These are phyloP conservation scores for Baudoinia panamericana DNA, from an alignment of 495 filamentous ascomycete species.

Conservation along the genomic window DNA sequence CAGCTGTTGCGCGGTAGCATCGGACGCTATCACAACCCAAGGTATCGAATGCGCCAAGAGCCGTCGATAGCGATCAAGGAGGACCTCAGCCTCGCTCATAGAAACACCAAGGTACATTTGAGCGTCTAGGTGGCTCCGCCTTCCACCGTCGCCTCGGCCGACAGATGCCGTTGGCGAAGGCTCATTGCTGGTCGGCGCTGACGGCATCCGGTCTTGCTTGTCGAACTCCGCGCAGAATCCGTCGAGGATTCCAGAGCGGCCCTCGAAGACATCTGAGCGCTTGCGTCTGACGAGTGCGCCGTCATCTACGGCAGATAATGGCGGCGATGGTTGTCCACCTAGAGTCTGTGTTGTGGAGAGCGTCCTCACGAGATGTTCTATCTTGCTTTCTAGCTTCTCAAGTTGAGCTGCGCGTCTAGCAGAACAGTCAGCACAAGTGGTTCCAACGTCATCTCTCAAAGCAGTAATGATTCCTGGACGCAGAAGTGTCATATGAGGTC, in stretches of 20 bases:
- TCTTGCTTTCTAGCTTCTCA: constrained; percentile 38
- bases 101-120: constrained; percentile 17
- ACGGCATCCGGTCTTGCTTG: too few species aligned
- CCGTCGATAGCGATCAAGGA: constrained; percentile 31
- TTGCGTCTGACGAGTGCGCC: not conserved
- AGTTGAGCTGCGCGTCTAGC: constrained; percentile 17
- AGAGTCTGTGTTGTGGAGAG: constrained; percentile 25
- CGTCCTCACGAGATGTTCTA: constrained; percentile 38
- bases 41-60: constrained; percentile 34
- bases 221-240: too few species aligned
- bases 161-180: not conserved
- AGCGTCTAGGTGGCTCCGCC: not conserved
- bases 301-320: constrained; percentile 10
- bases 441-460: not conserved
- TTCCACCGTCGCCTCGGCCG: too few species aligned
- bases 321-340: constrained; percentile 18
- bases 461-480: too few species aligned
- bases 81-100: constrained; percentile 31
- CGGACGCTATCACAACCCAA: constrained; percentile 33
- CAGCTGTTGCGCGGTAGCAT: constrained; percentile 36
- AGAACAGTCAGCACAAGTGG: not conserved
- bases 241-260: too few species aligned
- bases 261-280: not conserved
- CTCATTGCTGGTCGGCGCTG: not conserved
- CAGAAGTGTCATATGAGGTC: too few species aligned